Evolutionary conservation across 2,329 filamentous ascomycete genomes (phyloP).

Genomic region (Microascus cirrosus): DNA sequence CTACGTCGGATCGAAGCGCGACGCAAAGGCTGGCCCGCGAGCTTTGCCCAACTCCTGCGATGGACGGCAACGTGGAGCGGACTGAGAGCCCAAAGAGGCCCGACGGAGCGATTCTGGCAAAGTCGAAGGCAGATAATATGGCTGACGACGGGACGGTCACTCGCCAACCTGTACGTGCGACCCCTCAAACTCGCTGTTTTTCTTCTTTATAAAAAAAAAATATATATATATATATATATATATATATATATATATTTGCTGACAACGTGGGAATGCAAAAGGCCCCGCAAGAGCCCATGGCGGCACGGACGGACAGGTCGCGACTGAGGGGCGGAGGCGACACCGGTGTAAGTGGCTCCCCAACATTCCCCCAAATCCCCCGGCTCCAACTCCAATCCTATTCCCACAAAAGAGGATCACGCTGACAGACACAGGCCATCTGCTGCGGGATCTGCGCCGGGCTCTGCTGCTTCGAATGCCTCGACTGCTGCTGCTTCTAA

Average conservation of each 20-base stretch:
- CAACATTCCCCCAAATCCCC: not conserved
- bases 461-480: slow-evolving; percentile 25
- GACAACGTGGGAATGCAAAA: not conserved
- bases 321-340: slow-evolving; percentile 17
- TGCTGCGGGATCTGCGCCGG: slow-evolving; percentile 28
- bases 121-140: not conserved
- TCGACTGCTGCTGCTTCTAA: slow-evolving; percentile 16
- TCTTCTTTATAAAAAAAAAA: too few species aligned
- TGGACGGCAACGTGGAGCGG: not conserved
- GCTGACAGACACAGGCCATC: slow-evolving; percentile 17
- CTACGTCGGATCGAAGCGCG: not conserved
- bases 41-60: not conserved
- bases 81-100: not conserved
- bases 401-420: not conserved
- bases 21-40: not conserved
- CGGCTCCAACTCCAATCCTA: not conserved
- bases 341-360: slow-evolving; percentile 18
- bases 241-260: too few species aligned
- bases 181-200: not conserved
- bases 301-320: not conserved
- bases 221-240: too few species aligned
- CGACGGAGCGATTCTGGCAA: not conserved
- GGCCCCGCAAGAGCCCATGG: slow-evolving; percentile 1
- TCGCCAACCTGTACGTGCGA: not conserved
- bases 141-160: not conserved